Evolutionary conservation across 371 early-diverging fungal species (phyloP).

Genomic region (Mortierella sp.): DNA sequence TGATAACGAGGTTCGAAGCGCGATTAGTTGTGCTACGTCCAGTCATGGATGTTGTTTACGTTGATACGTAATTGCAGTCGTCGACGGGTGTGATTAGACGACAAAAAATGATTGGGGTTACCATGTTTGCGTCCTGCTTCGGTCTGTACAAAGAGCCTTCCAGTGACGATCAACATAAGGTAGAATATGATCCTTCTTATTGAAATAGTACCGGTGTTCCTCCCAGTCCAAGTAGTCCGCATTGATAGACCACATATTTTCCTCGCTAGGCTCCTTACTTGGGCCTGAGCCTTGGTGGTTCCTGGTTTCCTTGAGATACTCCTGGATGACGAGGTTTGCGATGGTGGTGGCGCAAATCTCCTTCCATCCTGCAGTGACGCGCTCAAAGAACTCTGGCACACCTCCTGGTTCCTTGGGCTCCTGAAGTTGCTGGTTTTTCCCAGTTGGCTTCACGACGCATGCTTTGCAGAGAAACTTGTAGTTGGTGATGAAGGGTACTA

Average conservation of each 20-base stretch:
- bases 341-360: slow-evolving; percentile 74
- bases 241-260: slow-evolving; percentile 61
- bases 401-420: slow-evolving; percentile 28
- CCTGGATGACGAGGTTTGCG: slow-evolving; percentile 70
- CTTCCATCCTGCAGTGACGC: slow-evolving; percentile 77
- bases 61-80: no score
- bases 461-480: slow-evolving; percentile 67
- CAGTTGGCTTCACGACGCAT: slow-evolving; percentile 54
- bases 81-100: no score
- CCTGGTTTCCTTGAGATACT: slow-evolving; percentile 57
- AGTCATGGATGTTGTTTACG: background rate
- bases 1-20: background rate
- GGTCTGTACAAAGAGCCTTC: slow-evolving; percentile 74
- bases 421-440: slow-evolving; percentile 36
- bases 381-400: slow-evolving; percentile 64
- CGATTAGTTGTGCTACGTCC: no score
- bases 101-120: no score
- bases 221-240: slow-evolving; percentile 65
- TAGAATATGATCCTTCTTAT: slow-evolving; percentile 71
- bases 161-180: slow-evolving; percentile 77
- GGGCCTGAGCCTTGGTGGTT: slow-evolving; percentile 18
- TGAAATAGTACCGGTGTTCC: slow-evolving; percentile 69
- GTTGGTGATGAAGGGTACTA: slow-evolving; percentile 71
- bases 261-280: slow-evolving; percentile 37
- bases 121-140: slow-evolving; percentile 74